Conservation (phyloP, 257 asterid genomes). For the Lycium barbarum region DNA sequence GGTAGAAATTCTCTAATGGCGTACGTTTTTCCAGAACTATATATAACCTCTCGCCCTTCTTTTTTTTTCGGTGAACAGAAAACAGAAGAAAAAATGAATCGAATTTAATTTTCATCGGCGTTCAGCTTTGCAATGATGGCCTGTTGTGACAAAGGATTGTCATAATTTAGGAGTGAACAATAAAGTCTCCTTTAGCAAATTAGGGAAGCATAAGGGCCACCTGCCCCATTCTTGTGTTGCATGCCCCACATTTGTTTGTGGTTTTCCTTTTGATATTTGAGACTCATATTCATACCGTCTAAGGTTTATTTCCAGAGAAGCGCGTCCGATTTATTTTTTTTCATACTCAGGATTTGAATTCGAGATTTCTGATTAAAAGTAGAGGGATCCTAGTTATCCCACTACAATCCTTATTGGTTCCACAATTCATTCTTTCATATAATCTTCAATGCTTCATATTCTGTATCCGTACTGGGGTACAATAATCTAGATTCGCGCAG, state of each 20-base stretch:
- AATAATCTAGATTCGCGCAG: too few species aligned
- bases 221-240: slow-evolving; percentile 29
- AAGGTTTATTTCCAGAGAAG: not conserved
- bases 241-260: not conserved
- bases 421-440: not conserved
- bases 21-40: too few species aligned
- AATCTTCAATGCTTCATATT: too few species aligned
- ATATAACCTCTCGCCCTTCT: too few species aligned
- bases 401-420: not conserved
- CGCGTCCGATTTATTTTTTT: not conserved
- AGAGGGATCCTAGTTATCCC: not conserved
- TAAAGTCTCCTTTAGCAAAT: slow-evolving; percentile 33
- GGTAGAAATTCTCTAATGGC: too few species aligned
- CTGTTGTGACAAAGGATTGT: slow-evolving; percentile 36
- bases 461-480: not conserved
- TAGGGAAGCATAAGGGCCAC: slow-evolving; percentile 38
- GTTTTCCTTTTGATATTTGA: accelerated
- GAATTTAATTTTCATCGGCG: not conserved
- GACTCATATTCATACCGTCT: not conserved
- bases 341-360: not conserved
- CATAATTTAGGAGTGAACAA: slow-evolving; percentile 37
- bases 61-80: too few species aligned
- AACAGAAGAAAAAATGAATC: not conserved
- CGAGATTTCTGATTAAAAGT: not conserved
- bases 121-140: slow-evolving; percentile 41